Evolutionary conservation across 2,329 filamentous ascomycete species (phyloP), one percentile per base, ranked within the genome.

Genomic region (Colletotrichum eremochloae): DNA sequence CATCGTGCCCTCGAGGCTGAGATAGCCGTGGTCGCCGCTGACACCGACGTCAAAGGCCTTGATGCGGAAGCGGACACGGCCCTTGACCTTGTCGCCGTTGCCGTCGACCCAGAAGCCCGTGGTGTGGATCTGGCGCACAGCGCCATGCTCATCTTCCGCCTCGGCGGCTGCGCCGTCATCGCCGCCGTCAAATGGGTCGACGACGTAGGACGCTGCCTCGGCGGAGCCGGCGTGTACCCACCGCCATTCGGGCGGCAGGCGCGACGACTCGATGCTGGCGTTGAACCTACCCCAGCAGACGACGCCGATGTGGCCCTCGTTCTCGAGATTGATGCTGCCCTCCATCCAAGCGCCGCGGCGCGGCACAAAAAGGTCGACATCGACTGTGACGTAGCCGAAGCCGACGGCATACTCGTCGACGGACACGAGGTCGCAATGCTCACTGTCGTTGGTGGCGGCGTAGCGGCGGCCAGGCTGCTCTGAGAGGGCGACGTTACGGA

Each of bases 231-330:
- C 86, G 14, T 91, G 89, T 20, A 94, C 87, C 92, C 94, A 98
- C 73, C 85, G 90, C 96, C 96, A 99, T 33, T 89, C 88, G 18
- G 84, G 81, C 0, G 96, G 96, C 20, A 99, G 85, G 46, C 94
- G 87, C 73, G 89, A 89, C 31, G 92, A 87, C 77, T 96, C 93
- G 72, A 99, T 93, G 55, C 92, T 94, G 1, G 96, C 94, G 76
- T 96, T 97, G 86, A 98, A 98, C 75, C 94, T 90, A 81, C 96
- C 96, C 83, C 94, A 95, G 80, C 94, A 96, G 14, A 97, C 90
- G 3, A 98, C 89, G 29, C 96, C 95, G 8, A 99, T 87, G 79
- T 98, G 94, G 8, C 94, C 94, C 76, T 96, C 94, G 60, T 93
- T 96, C 79, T 97, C 94, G 40, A 98, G 86, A 77, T 96, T 96